These are phyloP conservation scores for Zygoascus flipseniorum DNA, from an alignment of 805 yeast genomes.

Conservation along the genomic window DNA sequence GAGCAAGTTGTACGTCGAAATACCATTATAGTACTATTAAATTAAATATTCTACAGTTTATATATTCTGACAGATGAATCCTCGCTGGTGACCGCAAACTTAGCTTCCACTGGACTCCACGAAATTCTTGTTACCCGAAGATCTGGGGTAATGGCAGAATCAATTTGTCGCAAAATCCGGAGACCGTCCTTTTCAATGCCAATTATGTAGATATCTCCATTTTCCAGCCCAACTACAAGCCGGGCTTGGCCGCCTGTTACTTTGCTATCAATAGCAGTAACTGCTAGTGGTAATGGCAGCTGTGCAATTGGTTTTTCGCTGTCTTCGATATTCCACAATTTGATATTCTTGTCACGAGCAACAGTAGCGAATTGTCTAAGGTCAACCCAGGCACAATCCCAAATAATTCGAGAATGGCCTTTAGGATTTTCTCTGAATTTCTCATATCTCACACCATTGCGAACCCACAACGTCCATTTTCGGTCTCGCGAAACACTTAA, in stretches of 20 bases:
- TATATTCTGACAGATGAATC: slow-evolving; percentile 53
- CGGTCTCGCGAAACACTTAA: slow-evolving; percentile 86
- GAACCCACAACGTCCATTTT: slow-evolving; percentile 66
- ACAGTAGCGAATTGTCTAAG: slow-evolving; percentile 56
- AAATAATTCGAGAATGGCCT: slow-evolving; percentile 85
- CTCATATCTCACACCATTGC: slow-evolving; percentile 25
- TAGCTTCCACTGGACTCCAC: slow-evolving; percentile 36
- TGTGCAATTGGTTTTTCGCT: slow-evolving; percentile 29
- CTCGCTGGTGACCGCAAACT: slow-evolving; percentile 54
- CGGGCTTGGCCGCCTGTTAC: slow-evolving; percentile 21
- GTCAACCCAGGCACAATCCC: slow-evolving; percentile 89
- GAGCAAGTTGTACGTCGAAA: no score
- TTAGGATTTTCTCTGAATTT: slow-evolving; percentile 34
- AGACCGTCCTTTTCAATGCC: slow-evolving; percentile 27
- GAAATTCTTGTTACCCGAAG: slow-evolving; percentile 52
- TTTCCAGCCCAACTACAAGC: slow-evolving; percentile 63
- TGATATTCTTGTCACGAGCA: slow-evolving; percentile 75
- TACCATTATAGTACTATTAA: no score
- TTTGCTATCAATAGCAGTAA: slow-evolving; percentile 54
- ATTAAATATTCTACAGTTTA: neutral
- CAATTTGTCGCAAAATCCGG: slow-evolving; percentile 29
- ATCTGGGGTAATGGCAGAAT: slow-evolving; percentile 43
- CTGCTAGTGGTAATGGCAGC: slow-evolving; percentile 45
- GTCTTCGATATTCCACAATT: slow-evolving; percentile 51
- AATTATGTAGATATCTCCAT: slow-evolving; percentile 48